Base-by-base conservation (phyloP, 2,329 filamentous ascomycete species). In the Colletotrichum musae region DNA sequence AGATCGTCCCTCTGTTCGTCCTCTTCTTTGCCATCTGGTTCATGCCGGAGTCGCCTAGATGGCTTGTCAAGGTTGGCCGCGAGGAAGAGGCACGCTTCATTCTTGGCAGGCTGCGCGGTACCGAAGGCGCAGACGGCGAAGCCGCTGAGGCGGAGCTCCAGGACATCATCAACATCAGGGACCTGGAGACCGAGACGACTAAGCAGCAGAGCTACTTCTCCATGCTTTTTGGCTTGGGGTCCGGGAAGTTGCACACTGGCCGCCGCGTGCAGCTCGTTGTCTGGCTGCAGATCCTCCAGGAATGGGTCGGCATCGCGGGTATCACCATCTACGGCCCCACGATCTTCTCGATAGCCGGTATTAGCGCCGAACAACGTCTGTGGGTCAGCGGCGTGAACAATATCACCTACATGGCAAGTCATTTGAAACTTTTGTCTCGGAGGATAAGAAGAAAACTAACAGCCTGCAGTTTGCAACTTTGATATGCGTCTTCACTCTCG, bases 241-340 rank as follows among this genome's bases (percentile, higher is more conserved):
- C 89, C 0, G 91, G 86, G 0, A 88, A 91, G 59, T 78, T 93
- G 9, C 91, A 93, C 71, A 91, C 88, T 0, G 91, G 87, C 0
- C 85, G 91, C 1, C 87, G 92, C 6, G 90, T 93, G 0, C 90
- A 93, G 73, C 84, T 93, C 2, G 90, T 91, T 3, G 84, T 93
- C 43, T 93, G 91, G 90, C 82, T 93, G 9, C 90, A 93, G 78
- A 91, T 93, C 52, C 86, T 93, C 75, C 90, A 92, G 74, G 88
- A 92, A 73, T 92, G 90, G 89, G 86, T 90, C 59, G 90, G 91
- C 0, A 93, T 93, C 70, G 90, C 91, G 0, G 91, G 89, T 50
- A 89, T 93, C 3, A 92, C 90, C 0, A 85, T 93, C 43, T 89
- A 86, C 54, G 84, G 83, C 0, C 83, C 83, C 0, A 84, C 83